These are phyloP conservation scores for Lycium barbarum DNA, from an alignment of 257 asterid genomes.

Conservation along the genomic window DNA sequence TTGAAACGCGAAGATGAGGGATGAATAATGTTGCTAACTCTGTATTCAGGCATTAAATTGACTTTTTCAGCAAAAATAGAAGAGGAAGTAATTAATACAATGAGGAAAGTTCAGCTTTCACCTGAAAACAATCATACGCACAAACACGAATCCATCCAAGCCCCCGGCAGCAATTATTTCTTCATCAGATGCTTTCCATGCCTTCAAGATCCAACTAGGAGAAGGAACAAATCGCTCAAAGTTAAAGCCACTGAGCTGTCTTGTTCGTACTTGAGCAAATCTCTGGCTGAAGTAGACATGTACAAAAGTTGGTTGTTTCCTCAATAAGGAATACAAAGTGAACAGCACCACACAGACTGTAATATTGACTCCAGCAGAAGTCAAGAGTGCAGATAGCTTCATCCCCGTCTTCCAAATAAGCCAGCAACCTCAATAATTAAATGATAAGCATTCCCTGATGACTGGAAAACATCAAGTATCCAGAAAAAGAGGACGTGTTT, in stretches of 20 bases:
- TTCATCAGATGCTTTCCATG: conserved; percentile 48
- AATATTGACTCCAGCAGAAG: conserved; percentile 55
- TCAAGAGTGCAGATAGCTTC: conserved; percentile 48
- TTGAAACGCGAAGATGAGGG: neutral
- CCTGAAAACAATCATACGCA: conserved; percentile 44
- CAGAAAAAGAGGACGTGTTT: neutral
- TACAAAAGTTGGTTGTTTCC: conserved; percentile 48
- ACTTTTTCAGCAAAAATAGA: neutral
- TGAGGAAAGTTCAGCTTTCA: conserved; percentile 18
- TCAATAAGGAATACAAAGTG: conserved; percentile 48
- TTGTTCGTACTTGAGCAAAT: conserved; percentile 22
- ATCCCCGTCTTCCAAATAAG: conserved; percentile 34
- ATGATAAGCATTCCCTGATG: neutral
- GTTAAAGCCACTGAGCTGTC: conserved; percentile 11
- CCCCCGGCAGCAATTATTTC: conserved; percentile 45
- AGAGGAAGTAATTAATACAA: neutral
- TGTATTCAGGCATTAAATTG: neutral
- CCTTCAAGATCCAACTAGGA: conserved; percentile 44
- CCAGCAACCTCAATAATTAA: neutral
- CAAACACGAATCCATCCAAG: conserved; percentile 50
- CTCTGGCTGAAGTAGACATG: conserved; percentile 42
- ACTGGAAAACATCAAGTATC: neutral
- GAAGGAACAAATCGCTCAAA: conserved; percentile 41
- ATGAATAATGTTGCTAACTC: neutral
- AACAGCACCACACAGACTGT: conserved; percentile 48